phyloP scores from a whole-genome alignment of 2,329 filamentous ascomycete genomes.

The Hysterium pulicare region DNA sequence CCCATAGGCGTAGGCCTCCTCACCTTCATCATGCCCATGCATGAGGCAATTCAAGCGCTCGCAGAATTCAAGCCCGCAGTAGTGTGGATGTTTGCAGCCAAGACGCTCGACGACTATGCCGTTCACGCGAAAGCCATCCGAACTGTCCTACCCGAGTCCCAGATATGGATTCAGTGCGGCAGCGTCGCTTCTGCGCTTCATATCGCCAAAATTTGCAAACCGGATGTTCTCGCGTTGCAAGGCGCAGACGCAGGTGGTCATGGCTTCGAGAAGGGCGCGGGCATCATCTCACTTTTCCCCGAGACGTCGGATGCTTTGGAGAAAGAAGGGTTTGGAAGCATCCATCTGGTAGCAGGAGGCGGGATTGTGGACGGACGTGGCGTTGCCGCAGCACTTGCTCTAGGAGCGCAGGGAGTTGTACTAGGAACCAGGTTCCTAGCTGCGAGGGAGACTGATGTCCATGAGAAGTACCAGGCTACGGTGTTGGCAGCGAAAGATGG shows the following conservation, averaged over 20 bases:
- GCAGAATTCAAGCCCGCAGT: conserved; percentile 54
- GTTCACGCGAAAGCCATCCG: conserved; percentile 35
- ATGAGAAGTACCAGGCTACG: conserved; percentile 44
- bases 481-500: conserved; percentile 49
- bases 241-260: conserved; percentile 65
- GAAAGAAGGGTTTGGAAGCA: conserved; percentile 18
- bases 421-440: conserved; percentile 66
- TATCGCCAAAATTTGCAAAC: conserved; percentile 46
- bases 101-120: conserved; percentile 37
- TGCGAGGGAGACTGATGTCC: conserved; percentile 44
- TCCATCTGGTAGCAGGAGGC: conserved; percentile 53
- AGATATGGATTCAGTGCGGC: conserved; percentile 61
- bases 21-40: conserved; percentile 45
- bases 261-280: conserved; percentile 54
- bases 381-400: conserved; percentile 54
- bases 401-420: conserved; percentile 54
- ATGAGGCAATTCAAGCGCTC: conserved; percentile 51
- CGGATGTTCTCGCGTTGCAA: conserved; percentile 62
- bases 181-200: conserved; percentile 55
- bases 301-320: conserved; percentile 53
- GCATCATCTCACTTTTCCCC: conserved; percentile 57
- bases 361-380: conserved; percentile 60
- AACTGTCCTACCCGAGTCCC: conserved; percentile 31
- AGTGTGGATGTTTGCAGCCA: conserved; percentile 66
- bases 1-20: conserved; percentile 62